Percentiles rank a stretch among this genome's conserved stretches.
Conservation (phyloP, 2,329 filamentous ascomycete species). For the Cytospora piceicola region DNA sequence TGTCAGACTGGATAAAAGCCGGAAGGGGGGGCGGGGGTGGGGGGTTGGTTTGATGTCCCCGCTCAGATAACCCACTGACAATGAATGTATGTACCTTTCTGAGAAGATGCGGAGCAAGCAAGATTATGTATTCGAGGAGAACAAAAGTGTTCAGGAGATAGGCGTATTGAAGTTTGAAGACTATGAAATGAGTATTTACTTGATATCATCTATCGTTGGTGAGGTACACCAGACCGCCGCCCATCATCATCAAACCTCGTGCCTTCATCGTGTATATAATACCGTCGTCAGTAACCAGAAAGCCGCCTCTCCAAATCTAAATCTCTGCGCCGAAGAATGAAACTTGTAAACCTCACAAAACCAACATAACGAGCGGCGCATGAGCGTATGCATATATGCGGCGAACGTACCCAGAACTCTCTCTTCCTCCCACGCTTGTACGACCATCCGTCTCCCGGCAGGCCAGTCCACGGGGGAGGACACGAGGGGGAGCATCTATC, state of each 20-base stretch:
- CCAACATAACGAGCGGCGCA: background rate
- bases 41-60: background rate
- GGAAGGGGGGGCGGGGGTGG: no score
- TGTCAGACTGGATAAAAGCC: conserved; percentile 16
- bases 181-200: background rate
- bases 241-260: background rate
- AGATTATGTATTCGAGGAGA: background rate
- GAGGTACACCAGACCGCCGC: no score
- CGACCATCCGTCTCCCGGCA: no score
- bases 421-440: no score
- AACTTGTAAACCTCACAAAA: background rate
- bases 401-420: background rate
- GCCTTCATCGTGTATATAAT: background rate
- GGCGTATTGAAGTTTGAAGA: background rate
- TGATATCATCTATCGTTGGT: background rate
- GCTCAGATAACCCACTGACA: conserved; percentile 19
- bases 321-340: background rate
- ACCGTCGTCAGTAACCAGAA: background rate
- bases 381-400: background rate
- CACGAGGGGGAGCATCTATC: conserved; percentile 2
- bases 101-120: background rate
- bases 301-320: background rate
- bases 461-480: background rate
- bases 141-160: background rate
- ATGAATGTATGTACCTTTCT: background rate